These are phyloP conservation scores for Biscogniauxia marginata DNA, from an alignment of 2,329 filamentous ascomycete genomes.

Conservation along the genomic window DNA sequence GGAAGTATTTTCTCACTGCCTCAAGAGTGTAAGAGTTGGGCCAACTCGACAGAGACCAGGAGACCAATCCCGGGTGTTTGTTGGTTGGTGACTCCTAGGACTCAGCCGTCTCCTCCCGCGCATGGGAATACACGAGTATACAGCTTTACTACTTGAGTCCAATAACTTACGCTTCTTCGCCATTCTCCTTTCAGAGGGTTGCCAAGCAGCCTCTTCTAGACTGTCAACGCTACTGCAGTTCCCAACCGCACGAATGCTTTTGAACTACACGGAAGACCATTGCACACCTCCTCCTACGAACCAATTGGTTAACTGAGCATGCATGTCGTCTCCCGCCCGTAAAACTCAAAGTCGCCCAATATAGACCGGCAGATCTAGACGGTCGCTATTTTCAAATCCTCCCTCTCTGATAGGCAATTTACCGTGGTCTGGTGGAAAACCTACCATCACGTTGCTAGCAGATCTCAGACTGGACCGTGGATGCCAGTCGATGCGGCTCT, in stretches of 20 bases:
- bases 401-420: constrained; percentile 18
- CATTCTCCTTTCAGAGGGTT: constrained; percentile 31
- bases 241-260: constrained; percentile 34
- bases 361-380: constrained; percentile 34
- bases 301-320: constrained; percentile 45
- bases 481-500: constrained; percentile 24
- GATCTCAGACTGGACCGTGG: constrained; percentile 22
- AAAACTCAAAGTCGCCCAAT: constrained; percentile 38
- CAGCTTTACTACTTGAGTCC: constrained; percentile 24
- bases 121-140: constrained; percentile 26
- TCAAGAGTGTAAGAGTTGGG: constrained; percentile 17
- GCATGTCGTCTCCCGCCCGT: constrained; percentile 47
- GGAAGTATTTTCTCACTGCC: constrained; percentile 3
- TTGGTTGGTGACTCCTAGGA: constrained; percentile 29
- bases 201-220: constrained; percentile 28
- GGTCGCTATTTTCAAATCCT: constrained; percentile 27
- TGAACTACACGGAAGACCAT: constrained; percentile 35
- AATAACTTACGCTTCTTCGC: constrained; percentile 27
- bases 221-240: constrained; percentile 36
- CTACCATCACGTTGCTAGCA: constrained; percentile 21
- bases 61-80: constrained; percentile 26
- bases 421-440: constrained; percentile 22
- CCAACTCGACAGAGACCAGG: constrained; percentile 22
- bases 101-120: constrained; percentile 29
- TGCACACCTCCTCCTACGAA: constrained; percentile 36